Base-by-base conservation (phyloP, 2,329 filamentous ascomycete genomes). In the Cladophialophora carrionii region DNA sequence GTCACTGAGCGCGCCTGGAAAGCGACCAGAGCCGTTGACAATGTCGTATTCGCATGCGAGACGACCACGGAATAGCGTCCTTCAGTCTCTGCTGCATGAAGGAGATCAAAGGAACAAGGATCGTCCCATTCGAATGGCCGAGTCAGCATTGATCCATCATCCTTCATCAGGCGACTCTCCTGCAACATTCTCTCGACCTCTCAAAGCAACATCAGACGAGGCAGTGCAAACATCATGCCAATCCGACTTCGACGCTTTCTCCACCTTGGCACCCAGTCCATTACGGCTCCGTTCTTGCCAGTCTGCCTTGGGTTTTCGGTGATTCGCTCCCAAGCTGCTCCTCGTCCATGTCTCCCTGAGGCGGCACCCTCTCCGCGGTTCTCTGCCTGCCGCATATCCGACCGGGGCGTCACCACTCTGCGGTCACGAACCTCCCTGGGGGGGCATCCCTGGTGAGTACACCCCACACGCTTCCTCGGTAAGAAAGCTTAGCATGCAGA, bases 401-500 rank as follows among this genome's bases (percentile, higher is more conserved):
- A 57, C 20, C 29, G 31, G 24, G 43, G 29, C 52, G 29, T 55
- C 29, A 55, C 52, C 31, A 34, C 37, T 43, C 37, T n/a, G 17
- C 17, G 5, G 37, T 8, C 37, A n/a, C 37, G 17, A 43, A n/a
- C n/a, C n/a, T n/a, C n/a, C n/a, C n/a, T n/a, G n/a, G n/a, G n/a
- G n/a, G 37, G 4, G 8, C 37, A 8, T 43, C 37, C 37, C 37
- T 34, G 5, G 26, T 22, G 29, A 34, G 20, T 34, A n/a, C 52
- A 32, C 29, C 52, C 26, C 52, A 41, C 29, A 34, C 32, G 51
- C 22, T 17, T 20, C 48, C n/a, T 61, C 57, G 57, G 57, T 43
- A 61, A 53, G 29, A 61, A 61, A 61, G 57, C 57, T 61, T 61
- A 53, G 57, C 49, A 51, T 37, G 17, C 17, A 24, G 12, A 52